Base-by-base conservation (phyloP, 768 basidiomycete genomes). In the Suillus brevipes region DNA sequence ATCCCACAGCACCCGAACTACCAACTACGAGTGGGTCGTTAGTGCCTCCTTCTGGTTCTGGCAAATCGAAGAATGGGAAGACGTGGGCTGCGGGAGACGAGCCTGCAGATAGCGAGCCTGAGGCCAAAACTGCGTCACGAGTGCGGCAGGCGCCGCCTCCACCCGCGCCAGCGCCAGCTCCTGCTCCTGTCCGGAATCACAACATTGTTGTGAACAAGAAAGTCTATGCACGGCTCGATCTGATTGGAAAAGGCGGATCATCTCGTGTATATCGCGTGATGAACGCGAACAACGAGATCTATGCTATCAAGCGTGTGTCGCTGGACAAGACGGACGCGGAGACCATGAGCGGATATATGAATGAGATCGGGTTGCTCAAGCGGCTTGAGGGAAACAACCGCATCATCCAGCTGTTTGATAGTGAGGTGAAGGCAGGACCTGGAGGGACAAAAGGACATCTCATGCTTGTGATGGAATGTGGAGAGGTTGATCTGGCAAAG, bases 261-360 rank as follows among this genome's bases (percentile, higher is more conserved):
- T 97, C 95, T n/a, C 90, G 92, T 57, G 97, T 99, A 47, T 99
- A 89, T 75, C 90, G 94, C 28, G 95, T 97, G 9, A 83, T 98
- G 73, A 91, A 87, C 73, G 80, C 84, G 47, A 80, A 84, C 55
- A 91, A 86, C 69, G 89, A 92, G 71, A 82, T 99, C 42, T 94
- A 86, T 71, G 97, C 97, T 12, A 85, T 99, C 74, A 99, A 99
- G 76, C 89, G 91, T 62, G 96, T 99, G 43, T 87, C 91, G 18
- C 82, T 99, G 25, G 94, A 97, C 75, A 89, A 90, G 73, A 90
- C 91, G 7, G 97, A 99, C 69, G 76, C 87, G 3, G 95, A 97
- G 67, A 93, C 94, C 23, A 90, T 97, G 80, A 87, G 83, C 65
- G 91, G 94, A 16, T 99, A 97, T 77, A 91, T 94, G 86, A 98